Conservation (phyloP, 2,329 filamentous ascomycete genomes). For the Beauveria sp. region DNA sequence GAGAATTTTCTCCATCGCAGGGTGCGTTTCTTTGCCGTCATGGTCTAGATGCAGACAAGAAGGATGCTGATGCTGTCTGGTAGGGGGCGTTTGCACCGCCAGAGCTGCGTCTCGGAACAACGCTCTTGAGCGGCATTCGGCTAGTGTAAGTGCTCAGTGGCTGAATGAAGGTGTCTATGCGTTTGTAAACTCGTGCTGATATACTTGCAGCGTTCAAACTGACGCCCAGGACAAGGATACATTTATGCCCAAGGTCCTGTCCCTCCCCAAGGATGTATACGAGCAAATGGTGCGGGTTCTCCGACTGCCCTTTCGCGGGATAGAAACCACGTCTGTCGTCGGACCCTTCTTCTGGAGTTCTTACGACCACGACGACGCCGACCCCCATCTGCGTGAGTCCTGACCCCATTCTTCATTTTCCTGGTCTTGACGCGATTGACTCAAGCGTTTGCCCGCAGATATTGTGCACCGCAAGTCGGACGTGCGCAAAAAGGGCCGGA, state of each 20-base stretch:
- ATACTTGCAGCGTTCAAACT: conserved; percentile 41
- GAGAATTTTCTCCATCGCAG: conserved; percentile 45
- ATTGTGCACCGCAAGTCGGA: conserved; percentile 60
- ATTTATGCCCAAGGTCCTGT: conserved; percentile 48
- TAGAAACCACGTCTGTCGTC: conserved; percentile 52
- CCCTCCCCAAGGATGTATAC: conserved; percentile 42
- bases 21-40: conserved; percentile 29
- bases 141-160: conserved; percentile 40
- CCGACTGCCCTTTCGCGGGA: conserved; percentile 46
- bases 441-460: conserved; percentile 27
- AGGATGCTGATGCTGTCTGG: background rate
- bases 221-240: conserved; percentile 50
- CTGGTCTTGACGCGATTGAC: background rate
- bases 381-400: conserved; percentile 48
- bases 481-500: conserved; percentile 56
- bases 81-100: conserved; percentile 49
- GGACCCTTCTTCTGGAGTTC: conserved; percentile 58
- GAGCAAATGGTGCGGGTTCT: conserved; percentile 47
- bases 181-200: background rate
- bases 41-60: background rate
- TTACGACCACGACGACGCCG: conserved; percentile 47
- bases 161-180: background rate
- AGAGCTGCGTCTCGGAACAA: conserved; percentile 32
- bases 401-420: background rate
- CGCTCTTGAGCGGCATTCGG: conserved; percentile 43